Conservation (phyloP, 176 grass and related monocot species). For the Saccharum officinarum region DNA sequence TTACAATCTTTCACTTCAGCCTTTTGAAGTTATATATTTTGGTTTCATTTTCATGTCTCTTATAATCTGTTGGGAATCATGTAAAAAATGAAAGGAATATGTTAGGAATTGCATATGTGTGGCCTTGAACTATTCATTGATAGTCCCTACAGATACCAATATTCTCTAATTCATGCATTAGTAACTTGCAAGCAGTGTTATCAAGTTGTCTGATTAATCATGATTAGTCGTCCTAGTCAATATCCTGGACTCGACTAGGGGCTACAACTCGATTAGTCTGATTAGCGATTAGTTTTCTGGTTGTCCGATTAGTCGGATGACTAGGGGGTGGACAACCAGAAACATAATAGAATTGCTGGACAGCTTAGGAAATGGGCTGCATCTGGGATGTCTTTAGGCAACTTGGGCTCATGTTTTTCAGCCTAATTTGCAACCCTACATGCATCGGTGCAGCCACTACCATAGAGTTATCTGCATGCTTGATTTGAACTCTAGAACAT, state of each 20-base stretch:
- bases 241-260: neutral
- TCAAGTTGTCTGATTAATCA: neutral
- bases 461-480: neutral
- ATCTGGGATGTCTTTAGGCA: neutral
- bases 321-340: neutral
- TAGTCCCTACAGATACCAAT: neutral
- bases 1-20: neutral
- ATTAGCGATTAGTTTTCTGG: neutral
- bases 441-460: neutral
- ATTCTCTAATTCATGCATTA: neutral
- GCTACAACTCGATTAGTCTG: neutral
- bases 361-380: neutral
- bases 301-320: neutral
- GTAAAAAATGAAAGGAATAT: neutral
- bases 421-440: neutral
- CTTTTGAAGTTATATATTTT: neutral
- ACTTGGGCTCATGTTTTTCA: neutral
- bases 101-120: neutral
- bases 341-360: neutral
- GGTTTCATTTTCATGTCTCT: neutral
- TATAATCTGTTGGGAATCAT: neutral
- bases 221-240: neutral
- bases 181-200: neutral
- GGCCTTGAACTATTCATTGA: neutral
- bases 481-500: neutral